Evolutionary conservation across 2,329 filamentous ascomycete genomes (phyloP).

Genomic region (Pseudocercospora cruenta): DNA sequence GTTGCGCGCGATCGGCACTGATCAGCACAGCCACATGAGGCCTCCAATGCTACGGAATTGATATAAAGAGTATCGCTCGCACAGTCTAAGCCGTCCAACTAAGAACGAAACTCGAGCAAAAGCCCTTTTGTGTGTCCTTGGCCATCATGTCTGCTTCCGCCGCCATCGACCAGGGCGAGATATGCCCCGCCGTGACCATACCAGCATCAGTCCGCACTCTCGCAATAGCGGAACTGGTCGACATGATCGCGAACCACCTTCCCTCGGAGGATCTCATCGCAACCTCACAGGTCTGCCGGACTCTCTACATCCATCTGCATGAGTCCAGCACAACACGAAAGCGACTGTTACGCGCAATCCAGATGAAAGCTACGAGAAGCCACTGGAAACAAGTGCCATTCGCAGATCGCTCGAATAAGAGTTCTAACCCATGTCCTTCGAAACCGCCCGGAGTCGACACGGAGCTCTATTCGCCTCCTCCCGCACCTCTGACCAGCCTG

Average conservation of each 20-base stretch:
- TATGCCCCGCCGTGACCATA: background rate
- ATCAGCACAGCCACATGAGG: slow-evolving; percentile 1
- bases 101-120: background rate
- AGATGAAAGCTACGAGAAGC: background rate
- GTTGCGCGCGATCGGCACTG: background rate
- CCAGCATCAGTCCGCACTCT: background rate
- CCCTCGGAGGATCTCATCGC: background rate
- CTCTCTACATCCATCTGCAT: background rate
- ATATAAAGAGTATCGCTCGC: background rate
- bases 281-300: background rate
- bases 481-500: background rate
- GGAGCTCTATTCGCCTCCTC: background rate
- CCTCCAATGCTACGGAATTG: background rate
- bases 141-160: background rate
- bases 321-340: background rate
- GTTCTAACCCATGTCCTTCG: background rate
- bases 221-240: background rate
- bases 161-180: background rate
- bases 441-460: background rate
- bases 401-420: background rate
- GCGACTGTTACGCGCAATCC: background rate
- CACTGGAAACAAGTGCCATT: slow-evolving; percentile 2
- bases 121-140: background rate
- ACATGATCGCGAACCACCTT: background rate
- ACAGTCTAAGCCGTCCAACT: background rate